Conservation (phyloP, 2,329 filamentous ascomycete species). For the Cordyceps cateniannulata region DNA sequence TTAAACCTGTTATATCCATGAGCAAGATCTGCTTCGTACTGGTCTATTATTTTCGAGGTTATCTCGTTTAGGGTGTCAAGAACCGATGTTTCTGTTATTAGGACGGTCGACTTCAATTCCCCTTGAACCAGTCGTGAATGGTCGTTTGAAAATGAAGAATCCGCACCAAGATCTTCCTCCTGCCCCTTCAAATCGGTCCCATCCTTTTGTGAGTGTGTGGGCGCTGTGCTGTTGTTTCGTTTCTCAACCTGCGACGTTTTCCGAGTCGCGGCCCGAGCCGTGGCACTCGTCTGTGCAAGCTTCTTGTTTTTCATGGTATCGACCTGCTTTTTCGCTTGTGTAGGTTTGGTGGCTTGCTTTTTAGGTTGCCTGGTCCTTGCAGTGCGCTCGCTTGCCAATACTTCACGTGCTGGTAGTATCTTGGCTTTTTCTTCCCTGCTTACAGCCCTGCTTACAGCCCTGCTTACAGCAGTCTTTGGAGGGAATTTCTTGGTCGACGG, state of each 20-base stretch:
- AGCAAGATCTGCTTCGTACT: slow-evolving; percentile 26
- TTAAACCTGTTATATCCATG: slow-evolving; percentile 17
- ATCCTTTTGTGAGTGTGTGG: background rate
- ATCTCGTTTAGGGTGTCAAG: slow-evolving; percentile 21
- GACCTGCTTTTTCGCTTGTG: background rate
- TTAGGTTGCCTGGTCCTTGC: background rate
- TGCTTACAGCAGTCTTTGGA: background rate
- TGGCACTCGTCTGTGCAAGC: background rate
- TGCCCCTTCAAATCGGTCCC: too few relatives aligned
- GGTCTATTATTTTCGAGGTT: slow-evolving; percentile 24
- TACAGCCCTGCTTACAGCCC: too few relatives aligned
- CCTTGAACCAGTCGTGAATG: background rate
- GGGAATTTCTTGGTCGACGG: background rate
- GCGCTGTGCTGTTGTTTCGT: background rate
- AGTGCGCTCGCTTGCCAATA: background rate
- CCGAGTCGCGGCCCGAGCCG: background rate
- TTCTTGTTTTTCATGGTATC: background rate
- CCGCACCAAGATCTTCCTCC: background rate
- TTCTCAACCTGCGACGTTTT: background rate
- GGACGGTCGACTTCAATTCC: slow-evolving; percentile 13
- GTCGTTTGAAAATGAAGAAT: too few relatives aligned
- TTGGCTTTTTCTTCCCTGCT: background rate
- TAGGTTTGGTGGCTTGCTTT: background rate
- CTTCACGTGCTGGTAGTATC: background rate
- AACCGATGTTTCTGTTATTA: slow-evolving; percentile 20